Conservation (phyloP, 2,329 filamentous ascomycete species). For the Tolypocladium ovalisporum region DNA sequence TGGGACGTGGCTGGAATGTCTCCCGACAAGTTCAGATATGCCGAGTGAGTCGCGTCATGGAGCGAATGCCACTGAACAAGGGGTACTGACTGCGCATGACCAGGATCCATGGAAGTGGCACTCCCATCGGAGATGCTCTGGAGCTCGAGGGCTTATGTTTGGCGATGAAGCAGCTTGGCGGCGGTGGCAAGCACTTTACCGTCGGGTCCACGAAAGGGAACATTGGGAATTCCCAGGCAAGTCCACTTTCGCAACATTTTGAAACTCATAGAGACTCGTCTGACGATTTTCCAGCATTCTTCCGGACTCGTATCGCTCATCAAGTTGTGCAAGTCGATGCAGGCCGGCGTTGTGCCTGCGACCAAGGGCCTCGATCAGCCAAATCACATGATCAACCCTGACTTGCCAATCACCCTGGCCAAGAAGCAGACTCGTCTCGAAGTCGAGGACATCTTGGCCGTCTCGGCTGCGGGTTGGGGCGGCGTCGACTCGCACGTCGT, state of each 20-base stretch:
- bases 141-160: constrained; percentile 4
- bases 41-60: constrained; percentile 1
- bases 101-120: constrained; percentile 7
- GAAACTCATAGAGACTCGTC: background rate
- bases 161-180: constrained; percentile 1
- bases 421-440: background rate
- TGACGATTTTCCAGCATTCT: constrained; percentile 1
- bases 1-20: constrained; percentile 1
- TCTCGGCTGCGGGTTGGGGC: constrained; percentile 32
- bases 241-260: background rate
- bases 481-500: constrained; percentile 36
- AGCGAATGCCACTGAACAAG: no score
- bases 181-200: background rate
- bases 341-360: constrained; percentile 2
- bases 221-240: constrained; percentile 5
- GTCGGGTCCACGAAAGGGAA: constrained; percentile 6
- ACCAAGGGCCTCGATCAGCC: constrained; percentile 2
- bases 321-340: constrained; percentile 7
- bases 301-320: constrained; percentile 6
- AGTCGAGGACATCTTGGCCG: constrained; percentile 1
- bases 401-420: constrained; percentile 2
- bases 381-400: constrained; percentile 3
- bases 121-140: constrained; percentile 5
- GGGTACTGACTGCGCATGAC: background rate
- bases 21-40: constrained; percentile 2